Evolutionary conservation across 805 yeast genomes (phyloP), one percentile per base, ranked within the genome.

Genomic region (Candida ponderosae): DNA sequence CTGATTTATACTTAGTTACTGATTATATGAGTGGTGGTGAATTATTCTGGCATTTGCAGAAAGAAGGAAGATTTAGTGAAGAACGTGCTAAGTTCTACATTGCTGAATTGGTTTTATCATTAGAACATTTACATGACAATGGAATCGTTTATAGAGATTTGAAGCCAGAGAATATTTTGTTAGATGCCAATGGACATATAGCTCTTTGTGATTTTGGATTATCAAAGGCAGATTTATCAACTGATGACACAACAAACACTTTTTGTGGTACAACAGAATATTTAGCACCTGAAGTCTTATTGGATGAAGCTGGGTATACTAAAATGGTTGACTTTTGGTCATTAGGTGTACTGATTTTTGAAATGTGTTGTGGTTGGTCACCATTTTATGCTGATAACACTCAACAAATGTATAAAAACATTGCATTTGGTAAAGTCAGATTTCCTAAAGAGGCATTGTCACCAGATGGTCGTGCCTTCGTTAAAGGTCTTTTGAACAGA

Each of bases 311-410:
- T 38, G 98, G 98, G 15, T 93, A 93, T 65, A 93, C 97, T 29
- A 88, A 89, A 62, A 90, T 93, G 97, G 98, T 93, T 43, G 98
- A 93, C 60, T 93, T 93, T 53, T 93, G 98, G 98, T 89, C 97
- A 3, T 66, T 93, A 40, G 98, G 98, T 42, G 98, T 93, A 19
- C 68, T 93, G 40, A 88, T 93, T 33, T 93, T 93, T 62, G 98
- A 93, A 65, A 93, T 93, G 98, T 89, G 97, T 62, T 93, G 97
- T 65, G 98, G 98, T 36, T 93, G 97, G 98, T 84, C 96, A 5
- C 98, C 98, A 38, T 93, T 93, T 60, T 93, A 87, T 54, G 98
- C 97, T 20, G 97, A 90, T 45, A 90, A 87, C 60, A 88, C 95
- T 35, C 97, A 93, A 66, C 96, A 93, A 62, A 93, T 93, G 98